phyloP scores from a whole-genome alignment of 148 eudicot species.

The Drosera capensis region DNA sequence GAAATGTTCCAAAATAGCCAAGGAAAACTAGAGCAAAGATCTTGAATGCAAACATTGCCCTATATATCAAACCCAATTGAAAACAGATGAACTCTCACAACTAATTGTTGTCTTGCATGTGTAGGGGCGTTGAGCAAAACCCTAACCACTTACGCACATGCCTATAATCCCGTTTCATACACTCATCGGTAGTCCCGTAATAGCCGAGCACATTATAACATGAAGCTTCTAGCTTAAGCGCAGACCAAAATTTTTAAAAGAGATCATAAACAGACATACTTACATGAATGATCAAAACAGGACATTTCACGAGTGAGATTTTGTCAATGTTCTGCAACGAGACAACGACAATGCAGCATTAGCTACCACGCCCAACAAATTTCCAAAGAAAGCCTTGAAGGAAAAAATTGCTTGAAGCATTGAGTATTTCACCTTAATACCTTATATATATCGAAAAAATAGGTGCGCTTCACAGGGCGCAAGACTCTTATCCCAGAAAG shows the following conservation, averaged over 20 bases:
- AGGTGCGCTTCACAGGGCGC: conserved; percentile 83
- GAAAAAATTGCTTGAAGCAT: background rate
- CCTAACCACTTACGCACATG: too few relatives aligned
- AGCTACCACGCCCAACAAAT: conserved; percentile 2
- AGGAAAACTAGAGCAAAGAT: background rate
- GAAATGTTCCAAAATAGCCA: background rate
- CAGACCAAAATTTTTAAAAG: background rate
- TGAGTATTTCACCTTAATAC: conserved; percentile 10
- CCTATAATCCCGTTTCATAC: too few relatives aligned
- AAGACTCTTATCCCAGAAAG: conserved; percentile 81
- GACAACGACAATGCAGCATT: conserved; percentile 7
- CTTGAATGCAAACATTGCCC: background rate
- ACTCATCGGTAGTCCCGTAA: too few relatives aligned
- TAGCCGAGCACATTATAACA: background rate
- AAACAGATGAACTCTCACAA: too few relatives aligned
- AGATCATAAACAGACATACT: conserved; percentile 10
- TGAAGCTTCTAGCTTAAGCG: background rate
- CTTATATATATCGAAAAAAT: conserved; percentile 92
- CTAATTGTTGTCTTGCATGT: too few relatives aligned
- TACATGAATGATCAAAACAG: conserved; percentile 82
- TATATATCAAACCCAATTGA: too few relatives aligned
- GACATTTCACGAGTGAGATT: conserved; percentile 67
- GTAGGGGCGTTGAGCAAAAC: too few relatives aligned
- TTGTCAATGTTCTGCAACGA: conserved; percentile 79
- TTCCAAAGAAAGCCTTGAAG: too few relatives aligned